Percentiles rank a stretch among this genome's conserved stretches.
Evolutionary conservation across 2,329 filamentous ascomycete genomes (phyloP).

Genomic region (Fusarium compactum): DNA sequence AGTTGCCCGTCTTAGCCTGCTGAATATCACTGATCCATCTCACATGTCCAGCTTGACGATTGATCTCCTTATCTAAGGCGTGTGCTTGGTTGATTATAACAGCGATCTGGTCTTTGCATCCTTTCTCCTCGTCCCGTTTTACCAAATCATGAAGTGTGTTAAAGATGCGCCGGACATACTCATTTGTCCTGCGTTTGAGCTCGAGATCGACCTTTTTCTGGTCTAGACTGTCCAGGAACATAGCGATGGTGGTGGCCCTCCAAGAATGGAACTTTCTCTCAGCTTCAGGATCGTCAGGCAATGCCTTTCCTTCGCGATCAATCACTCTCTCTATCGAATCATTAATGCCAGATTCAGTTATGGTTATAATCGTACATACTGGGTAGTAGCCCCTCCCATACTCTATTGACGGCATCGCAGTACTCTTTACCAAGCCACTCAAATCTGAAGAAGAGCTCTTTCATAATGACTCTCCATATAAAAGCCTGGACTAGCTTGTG

Average conservation of each 20-base stretch:
- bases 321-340: not conserved
- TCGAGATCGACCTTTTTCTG: not conserved
- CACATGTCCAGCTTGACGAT: not conserved
- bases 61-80: not conserved
- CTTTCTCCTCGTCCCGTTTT: not conserved
- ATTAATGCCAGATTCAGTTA: accelerated
- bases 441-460: not conserved
- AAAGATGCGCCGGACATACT: not conserved
- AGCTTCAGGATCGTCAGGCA: not conserved
- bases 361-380: not conserved
- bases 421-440: not conserved
- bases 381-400: not conserved
- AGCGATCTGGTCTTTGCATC: not conserved
- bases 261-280: not conserved
- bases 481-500: not conserved
- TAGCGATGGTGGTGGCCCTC: not conserved
- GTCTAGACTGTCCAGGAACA: not conserved
- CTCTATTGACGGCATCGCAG: not conserved
- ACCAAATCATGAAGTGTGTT: not conserved
- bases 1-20: not conserved
- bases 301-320: not conserved
- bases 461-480: not conserved
- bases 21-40: not conserved
- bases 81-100: not conserved
- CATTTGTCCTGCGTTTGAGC: not conserved